Conservation (phyloP, 2,329 filamentous ascomycete species). For the Fusarium tuaranense region DNA sequence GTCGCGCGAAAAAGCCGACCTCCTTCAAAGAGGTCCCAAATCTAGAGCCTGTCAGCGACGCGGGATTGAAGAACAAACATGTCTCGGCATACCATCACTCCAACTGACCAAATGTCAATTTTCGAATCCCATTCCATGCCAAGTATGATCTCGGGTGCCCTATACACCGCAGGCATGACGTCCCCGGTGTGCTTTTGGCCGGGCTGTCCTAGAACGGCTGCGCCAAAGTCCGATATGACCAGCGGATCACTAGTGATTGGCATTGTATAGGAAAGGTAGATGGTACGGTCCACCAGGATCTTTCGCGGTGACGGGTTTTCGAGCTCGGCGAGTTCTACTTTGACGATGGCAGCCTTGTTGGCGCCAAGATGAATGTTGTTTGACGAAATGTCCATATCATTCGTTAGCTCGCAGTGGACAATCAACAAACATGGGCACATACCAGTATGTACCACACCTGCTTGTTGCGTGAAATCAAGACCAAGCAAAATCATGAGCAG, state of each 20-base stretch:
- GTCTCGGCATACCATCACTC: background rate
- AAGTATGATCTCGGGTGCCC: background rate
- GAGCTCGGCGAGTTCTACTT: background rate
- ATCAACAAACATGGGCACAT: background rate
- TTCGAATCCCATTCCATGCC: conserved; percentile 8
- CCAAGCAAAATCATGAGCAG: background rate
- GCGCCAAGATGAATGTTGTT: background rate
- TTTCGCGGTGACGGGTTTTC: background rate
- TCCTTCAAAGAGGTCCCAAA: conserved; percentile 27
- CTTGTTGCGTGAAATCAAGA: background rate
- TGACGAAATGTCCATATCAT: background rate
- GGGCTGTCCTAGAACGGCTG: background rate
- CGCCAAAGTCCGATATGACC: background rate
- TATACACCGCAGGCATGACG: conserved; percentile 2
- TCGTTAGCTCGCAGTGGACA: background rate
- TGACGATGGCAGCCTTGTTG: background rate
- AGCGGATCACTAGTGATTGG: background rate
- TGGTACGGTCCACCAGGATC: background rate
- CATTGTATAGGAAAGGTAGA: background rate
- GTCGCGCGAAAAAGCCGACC: background rate
- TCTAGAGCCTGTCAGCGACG: conserved; percentile 1
- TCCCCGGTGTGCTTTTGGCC: background rate
- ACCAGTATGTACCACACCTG: background rate
- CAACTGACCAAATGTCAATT: conserved; percentile 9
- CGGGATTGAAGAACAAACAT: too few relatives aligned